These are phyloP conservation scores for Rubroshorea leprosula DNA, from an alignment of 345 rosid species.

Conservation along the genomic window DNA sequence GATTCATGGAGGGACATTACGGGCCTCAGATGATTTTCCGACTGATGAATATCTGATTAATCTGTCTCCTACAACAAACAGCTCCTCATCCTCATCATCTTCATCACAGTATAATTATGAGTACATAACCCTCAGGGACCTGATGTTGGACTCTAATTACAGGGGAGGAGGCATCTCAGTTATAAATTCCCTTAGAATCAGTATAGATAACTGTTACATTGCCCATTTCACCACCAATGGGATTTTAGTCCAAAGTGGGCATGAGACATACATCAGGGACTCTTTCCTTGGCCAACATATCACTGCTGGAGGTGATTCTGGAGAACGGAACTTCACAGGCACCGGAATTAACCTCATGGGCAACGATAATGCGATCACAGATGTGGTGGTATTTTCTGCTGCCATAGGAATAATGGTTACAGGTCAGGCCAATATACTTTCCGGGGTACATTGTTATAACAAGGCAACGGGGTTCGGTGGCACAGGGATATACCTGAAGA, in stretches of 20 bases:
- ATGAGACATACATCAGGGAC: conserved; percentile 74
- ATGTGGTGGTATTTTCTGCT: conserved; percentile 81
- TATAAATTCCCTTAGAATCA: conserved; percentile 57
- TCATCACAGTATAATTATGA: conserved; percentile 42
- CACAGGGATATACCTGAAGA: conserved; percentile 63
- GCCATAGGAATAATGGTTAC: conserved; percentile 52
- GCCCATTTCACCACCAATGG: conserved; percentile 59
- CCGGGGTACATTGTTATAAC: conserved; percentile 87
- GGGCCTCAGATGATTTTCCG: conserved; percentile 72
- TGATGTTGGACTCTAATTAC: conserved; percentile 65
- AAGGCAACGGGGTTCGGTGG: conserved; percentile 88
- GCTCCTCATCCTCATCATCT: conserved; percentile 12
- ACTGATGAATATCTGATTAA: conserved; percentile 57
- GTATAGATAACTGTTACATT: conserved; percentile 82
- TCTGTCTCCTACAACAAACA: conserved; percentile 28
- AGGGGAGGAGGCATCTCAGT: conserved; percentile 78
- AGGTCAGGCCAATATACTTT: conserved; percentile 61
- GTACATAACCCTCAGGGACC: conserved; percentile 55
- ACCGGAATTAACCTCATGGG: conserved; percentile 60
- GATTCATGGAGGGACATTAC: conserved; percentile 73
- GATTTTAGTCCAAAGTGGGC: conserved; percentile 58
- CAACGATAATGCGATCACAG: conserved; percentile 77
- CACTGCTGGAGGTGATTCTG: conserved; percentile 71
- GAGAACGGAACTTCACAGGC: conserved; percentile 69
- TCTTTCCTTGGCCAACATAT: conserved; percentile 87